These are phyloP conservation scores for Eimeria sp. DNA, from an alignment of 169 alveolate genomes.

Conservation along the genomic window DNA sequence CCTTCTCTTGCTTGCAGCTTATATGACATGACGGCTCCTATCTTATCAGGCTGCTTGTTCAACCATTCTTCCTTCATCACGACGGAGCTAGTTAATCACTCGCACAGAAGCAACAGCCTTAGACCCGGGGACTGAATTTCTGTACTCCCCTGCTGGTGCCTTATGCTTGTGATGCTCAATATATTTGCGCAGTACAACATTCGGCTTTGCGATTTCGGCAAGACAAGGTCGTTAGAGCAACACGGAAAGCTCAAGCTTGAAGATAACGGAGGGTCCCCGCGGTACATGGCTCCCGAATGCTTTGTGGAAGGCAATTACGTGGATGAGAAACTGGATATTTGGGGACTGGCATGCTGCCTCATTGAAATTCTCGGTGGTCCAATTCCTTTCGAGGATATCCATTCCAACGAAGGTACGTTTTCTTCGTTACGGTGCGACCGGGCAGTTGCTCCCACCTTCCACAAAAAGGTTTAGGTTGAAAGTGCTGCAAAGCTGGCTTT, in stretches of 20 bases:
- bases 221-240: constrained; percentile 86
- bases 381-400: constrained; percentile 89
- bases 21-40: background rate
- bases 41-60: background rate
- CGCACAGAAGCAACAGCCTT: background rate
- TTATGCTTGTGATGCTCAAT: constrained; percentile 2
- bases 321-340: constrained; percentile 89
- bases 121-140: background rate
- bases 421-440: background rate
- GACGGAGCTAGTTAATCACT: background rate
- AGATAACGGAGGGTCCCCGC: constrained; percentile 92
- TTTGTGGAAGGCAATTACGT: constrained; percentile 87
- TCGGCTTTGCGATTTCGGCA: constrained; percentile 91
- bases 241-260: constrained; percentile 87
- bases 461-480: background rate
- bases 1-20: background rate
- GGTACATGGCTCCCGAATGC: constrained; percentile 94
- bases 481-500: background rate
- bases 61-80: background rate
- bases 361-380: constrained; percentile 91
- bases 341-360: constrained; percentile 92
- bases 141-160: background rate
- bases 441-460: background rate
- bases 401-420: constrained; percentile 85
- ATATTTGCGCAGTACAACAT: constrained; percentile 82